Evolutionary conservation across 495 filamentous ascomycete genomes (phyloP), one percentile per base, ranked within the genome.

Genomic region (Penicillium silybi): DNA sequence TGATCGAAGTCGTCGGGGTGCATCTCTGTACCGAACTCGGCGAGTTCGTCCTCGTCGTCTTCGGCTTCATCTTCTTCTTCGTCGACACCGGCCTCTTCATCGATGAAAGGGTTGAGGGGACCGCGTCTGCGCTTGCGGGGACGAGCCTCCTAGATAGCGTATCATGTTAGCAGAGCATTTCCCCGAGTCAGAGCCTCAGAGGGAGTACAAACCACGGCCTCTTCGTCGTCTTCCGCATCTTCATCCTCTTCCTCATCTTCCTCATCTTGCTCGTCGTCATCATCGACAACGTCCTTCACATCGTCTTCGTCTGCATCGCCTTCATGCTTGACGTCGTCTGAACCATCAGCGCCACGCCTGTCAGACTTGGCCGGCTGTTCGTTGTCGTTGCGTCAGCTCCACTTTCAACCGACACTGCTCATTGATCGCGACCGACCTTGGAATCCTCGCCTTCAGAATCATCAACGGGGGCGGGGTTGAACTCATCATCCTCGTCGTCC

Each of bases 61-160:
- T 95, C 90, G 46, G 90, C 90, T 52, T 83, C 86, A 44, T 96
- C 92, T 48, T 97, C 92, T 42, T 98, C 92, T 26, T 89, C 92
- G 55, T 96, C 92, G 50, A 97, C 92, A 71, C 95, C 93, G 62
- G 92, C 92, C 75, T 97, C 93, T 54, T 88, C 87, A 79, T 98
- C 93, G 71, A 98, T 79, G 82, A 96, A 97, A 44, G 83, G 79
- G 54, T 87, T 85, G 46, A 88, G 79, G 47, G 77, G 80, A 54
- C 85, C 82, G 63, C 81, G 83, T 65, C 79, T 78, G 41, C 91
- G 87, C 66, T 97, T 97, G 53, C 83, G 78, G 39, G 87, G 86
- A 56, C 84, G 89, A 57, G 80, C 80, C 87, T 93, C 8, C 46
- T 32, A 32, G 11, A 32, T 29, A 32, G 29, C 9, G 13, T 13